These are phyloP conservation scores for Xylaria palmicola DNA, from an alignment of 495 filamentous ascomycete genomes.

Conservation along the genomic window DNA sequence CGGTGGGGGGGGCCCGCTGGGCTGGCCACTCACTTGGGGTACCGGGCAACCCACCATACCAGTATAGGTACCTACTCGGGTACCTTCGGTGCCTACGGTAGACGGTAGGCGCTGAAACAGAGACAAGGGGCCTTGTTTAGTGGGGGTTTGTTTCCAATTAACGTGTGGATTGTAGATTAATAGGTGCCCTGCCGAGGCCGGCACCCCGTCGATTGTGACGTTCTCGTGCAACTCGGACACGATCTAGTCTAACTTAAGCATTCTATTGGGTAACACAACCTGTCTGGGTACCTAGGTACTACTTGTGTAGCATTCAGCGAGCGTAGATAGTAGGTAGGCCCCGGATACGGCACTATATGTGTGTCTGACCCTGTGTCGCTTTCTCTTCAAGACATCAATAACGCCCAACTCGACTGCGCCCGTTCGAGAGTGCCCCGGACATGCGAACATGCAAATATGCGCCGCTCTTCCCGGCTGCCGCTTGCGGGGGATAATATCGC, in stretches of 20 bases:
- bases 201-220: background rate
- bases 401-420: background rate
- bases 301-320: no score
- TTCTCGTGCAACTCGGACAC: background rate
- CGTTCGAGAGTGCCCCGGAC: background rate
- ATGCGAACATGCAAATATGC: background rate
- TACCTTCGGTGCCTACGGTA: background rate
- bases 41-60: background rate
- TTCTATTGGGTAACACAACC: background rate
- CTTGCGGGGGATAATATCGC: background rate
- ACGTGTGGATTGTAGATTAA: background rate
- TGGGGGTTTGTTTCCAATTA: conserved; percentile 23
- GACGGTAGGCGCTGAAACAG: conserved; percentile 2
- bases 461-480: background rate
- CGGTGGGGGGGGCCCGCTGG: no score
- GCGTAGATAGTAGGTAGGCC: no score
- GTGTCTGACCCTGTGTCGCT: no score
- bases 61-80: no score
- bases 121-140: conserved; percentile 29
- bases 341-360: no score
- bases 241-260: background rate
- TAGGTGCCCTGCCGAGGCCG: background rate
- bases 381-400: background rate
- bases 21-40: background rate
- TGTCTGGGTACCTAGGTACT: no score